Evolutionary conservation across 2,329 filamentous ascomycete genomes (phyloP), one percentile per base, ranked within the genome.

Genomic region (Penicillium sp.): DNA sequence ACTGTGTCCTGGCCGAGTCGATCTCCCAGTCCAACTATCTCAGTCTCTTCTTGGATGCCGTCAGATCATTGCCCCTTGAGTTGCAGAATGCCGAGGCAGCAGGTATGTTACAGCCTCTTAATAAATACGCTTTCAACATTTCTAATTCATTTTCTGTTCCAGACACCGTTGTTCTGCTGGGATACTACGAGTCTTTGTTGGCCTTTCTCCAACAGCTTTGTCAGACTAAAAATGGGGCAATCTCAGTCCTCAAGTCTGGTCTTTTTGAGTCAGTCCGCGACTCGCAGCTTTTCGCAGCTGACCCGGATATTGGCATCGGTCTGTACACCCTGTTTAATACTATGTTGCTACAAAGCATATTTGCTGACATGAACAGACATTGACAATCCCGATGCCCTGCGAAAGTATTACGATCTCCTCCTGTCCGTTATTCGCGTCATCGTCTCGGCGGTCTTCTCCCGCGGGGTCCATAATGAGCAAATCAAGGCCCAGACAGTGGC

Each of bases 11-110:
- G 23, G 81, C 95, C 13, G 88, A 93, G 55, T 78, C 83, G 27
- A 81, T 98, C 47, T 86, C 87, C 62, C 83, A 87, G 49, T 81
- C 95, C 41, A 98, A 98, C 72, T 95, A 96, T 66, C 81, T 96
- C 44, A 87, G 87, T 44, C 84, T 97, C 25, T 80, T 97, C 27
- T 85, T 98, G 45, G 92, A 97, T 70, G 89, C 89, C 44, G 81
- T 98, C 49, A 85, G 88, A 59, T 80, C 81, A 58, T 81, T 96
- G 44, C 81, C 91, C 53, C 72, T 80, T 9, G 91, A 96, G 60
- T 81, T 88, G 71, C 77, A 80, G 46, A 77, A 81, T 47, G 75
- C 80, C 29, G 75, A 79, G 61, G 70, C 70, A 54, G 74, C 74
- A 58, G 80, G 84, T 86, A 76, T 64, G 76, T 60, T 37, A 12